These are phyloP conservation scores for Dysphania ambrosioides DNA, from an alignment of 148 eudicot genomes.

Conservation along the genomic window DNA sequence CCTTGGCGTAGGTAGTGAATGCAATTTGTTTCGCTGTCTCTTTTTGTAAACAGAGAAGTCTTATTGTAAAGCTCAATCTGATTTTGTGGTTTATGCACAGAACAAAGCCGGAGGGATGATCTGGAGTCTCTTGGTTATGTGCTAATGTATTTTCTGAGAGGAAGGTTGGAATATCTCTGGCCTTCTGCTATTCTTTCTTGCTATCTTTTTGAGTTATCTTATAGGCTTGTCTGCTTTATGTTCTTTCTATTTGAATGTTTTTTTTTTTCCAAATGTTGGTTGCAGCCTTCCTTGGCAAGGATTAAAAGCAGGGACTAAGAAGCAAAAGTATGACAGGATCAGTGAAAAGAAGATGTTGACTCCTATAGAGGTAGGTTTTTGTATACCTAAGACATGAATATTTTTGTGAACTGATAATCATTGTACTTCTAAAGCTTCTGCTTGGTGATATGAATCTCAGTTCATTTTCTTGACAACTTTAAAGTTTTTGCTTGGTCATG, in stretches of 20 bases:
- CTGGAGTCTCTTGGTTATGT: conserved; percentile 52
- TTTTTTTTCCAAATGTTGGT: conserved; percentile 11
- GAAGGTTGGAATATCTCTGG: conserved; percentile 33
- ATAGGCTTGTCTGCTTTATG: conserved; percentile 3
- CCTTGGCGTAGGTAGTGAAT: conserved; percentile 51
- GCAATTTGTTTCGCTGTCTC: neutral
- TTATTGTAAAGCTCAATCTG: conserved; percentile 7
- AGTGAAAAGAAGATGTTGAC: conserved; percentile 57
- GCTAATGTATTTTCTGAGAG: conserved; percentile 50
- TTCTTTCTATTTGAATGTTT: neutral
- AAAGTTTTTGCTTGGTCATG: neutral
- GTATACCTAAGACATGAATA: neutral
- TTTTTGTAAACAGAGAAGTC: neutral
- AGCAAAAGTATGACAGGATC: conserved; percentile 49
- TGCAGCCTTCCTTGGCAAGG: conserved; percentile 56
- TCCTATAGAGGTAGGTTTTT: conserved; percentile 39
- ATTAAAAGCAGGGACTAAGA: conserved; percentile 47
- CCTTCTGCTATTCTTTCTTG: neutral
- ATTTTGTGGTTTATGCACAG: conserved; percentile 28
- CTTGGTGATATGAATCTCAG: neutral
- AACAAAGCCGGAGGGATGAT: conserved; percentile 56
- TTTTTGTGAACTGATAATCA: neutral
- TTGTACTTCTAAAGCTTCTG: neutral
- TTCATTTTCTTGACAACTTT: neutral
- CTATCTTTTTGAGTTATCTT: neutral